Conservation (phyloP, 1,284 basidiomycete genomes). For the Fomitiporia mediterranea region DNA sequence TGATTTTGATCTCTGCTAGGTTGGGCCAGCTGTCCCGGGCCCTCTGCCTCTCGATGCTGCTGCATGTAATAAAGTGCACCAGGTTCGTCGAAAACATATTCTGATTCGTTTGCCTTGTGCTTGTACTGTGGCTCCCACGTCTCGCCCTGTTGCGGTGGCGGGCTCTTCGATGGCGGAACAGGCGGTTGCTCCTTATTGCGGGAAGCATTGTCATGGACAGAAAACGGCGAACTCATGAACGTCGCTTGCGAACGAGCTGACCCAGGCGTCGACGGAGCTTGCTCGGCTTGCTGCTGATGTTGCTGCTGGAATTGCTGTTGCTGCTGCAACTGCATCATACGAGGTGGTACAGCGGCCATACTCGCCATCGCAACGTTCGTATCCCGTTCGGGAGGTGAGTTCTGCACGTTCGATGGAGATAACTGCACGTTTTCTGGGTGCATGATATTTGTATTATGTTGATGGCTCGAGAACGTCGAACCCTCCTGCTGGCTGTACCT, state of each 20-base stretch:
- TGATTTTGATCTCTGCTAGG: background rate
- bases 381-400: slow-evolving; percentile 17
- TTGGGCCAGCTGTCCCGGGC: slow-evolving; percentile 22
- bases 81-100: slow-evolving; percentile 45
- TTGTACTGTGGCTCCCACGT: slow-evolving; percentile 25
- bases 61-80: slow-evolving; percentile 65
- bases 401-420: slow-evolving; percentile 22
- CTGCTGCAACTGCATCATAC: background rate
- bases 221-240: slow-evolving; percentile 20
- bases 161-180: slow-evolving; percentile 12
- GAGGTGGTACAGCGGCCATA: background rate
- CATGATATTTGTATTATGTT: slow-evolving; percentile 4
- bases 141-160: background rate
- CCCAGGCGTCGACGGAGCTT: slow-evolving; percentile 4
- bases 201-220: slow-evolving; percentile 2
- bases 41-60: slow-evolving; percentile 39
- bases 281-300: slow-evolving; percentile 8
- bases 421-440: slow-evolving; percentile 21
- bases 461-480: slow-evolving; percentile 11
- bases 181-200: slow-evolving; percentile 13
- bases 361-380: background rate
- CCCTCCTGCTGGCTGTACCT: slow-evolving; percentile 24
- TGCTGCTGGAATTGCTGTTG: background rate
- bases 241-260: slow-evolving; percentile 10
- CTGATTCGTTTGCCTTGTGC: slow-evolving; percentile 4